Base-by-base conservation (phyloP, 306 rosid species). In the Neltuma alba region DNA sequence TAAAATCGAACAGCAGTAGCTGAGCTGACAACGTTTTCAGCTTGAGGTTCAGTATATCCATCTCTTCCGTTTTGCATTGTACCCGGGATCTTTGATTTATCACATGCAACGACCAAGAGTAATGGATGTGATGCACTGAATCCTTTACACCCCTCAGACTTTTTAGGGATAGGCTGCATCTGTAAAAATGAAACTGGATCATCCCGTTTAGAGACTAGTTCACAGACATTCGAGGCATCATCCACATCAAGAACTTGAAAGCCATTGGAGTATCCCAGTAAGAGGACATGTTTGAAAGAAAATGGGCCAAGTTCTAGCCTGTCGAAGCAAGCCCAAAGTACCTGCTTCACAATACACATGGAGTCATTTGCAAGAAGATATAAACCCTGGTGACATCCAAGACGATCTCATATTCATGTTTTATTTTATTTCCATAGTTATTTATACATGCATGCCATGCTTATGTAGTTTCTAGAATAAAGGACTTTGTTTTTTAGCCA, bases 171-270 rank as follows among this genome's bases (percentile, higher is more conserved):
- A 31, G 98, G 97, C 78, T 91, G 98, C 89, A 93, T 88, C 85
- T 96, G 99, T 83, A 96, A 83, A 86, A 93, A 96, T 58, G 99
- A 89, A 84, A 91, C 99, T 13, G 99, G 99, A 81, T 93, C 96
- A 85, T 93, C 98, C 30, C 83, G 97, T 76, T 85, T 96, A 2
- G 98, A 96, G 64, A 85, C 94, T 75, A 96, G 89, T 81, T 96
- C 98, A 80, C 85, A 74, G 80, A 93, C 87, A 76, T 87, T 86
- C 27, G 92, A 85, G 73, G 96, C 92, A 85, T 96, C 93, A 86
- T 93, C 96, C 81, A 91, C 94, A 74, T 96, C 93, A 34, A 93
- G 91, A 82, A 96, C 99, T 96, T 96, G 99, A 88, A 91, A 96
- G 18, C 79, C 99, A 84, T 93, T 93, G 85, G 90, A 81, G 80